Conservation (phyloP, 768 basidiomycete genomes). For the Grammothele lineata region DNA sequence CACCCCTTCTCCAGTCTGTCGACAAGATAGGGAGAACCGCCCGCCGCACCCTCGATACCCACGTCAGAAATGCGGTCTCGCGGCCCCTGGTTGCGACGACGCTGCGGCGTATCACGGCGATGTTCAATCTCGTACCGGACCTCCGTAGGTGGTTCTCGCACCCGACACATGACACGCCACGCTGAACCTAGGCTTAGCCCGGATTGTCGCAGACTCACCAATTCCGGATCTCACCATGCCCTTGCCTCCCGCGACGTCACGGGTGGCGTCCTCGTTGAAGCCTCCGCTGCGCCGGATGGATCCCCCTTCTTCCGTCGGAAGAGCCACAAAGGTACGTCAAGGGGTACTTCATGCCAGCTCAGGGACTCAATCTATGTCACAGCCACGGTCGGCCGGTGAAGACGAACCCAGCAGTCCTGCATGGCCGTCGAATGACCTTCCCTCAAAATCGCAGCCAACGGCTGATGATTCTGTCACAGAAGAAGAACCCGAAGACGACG, state of each 20-base stretch:
- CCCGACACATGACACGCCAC: conserved; percentile 8
- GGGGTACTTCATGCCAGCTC: background rate
- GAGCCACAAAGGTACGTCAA: background rate
- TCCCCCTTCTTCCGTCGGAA: conserved; percentile 1
- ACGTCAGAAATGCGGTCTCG: conserved; percentile 66
- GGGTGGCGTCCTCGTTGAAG: conserved; percentile 2
- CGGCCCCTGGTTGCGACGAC: conserved; percentile 65
- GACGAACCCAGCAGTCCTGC: background rate
- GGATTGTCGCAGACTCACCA: conserved; percentile 43
- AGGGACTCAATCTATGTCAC: no score
- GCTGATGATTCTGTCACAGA: conserved; percentile 43
- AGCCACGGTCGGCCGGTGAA: no score
- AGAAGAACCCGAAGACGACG: conserved; percentile 20
- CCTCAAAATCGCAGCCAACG: conserved; percentile 8
- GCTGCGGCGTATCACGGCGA: conserved; percentile 65
- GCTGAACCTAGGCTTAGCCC: conserved; percentile 36
- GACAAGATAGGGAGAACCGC: conserved; percentile 70
- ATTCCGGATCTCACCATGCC: conserved; percentile 38
- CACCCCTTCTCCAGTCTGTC: conserved; percentile 41
- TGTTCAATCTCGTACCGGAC: conserved; percentile 62
- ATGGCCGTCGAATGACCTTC: background rate
- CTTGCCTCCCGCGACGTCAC: conserved; percentile 3
- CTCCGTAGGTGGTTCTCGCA: conserved; percentile 48
- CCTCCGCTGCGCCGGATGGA: conserved; percentile 6
- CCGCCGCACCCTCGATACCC: conserved; percentile 63